Base-by-base conservation (phyloP, 306 rosid genomes). In the Parietaria judaica region DNA sequence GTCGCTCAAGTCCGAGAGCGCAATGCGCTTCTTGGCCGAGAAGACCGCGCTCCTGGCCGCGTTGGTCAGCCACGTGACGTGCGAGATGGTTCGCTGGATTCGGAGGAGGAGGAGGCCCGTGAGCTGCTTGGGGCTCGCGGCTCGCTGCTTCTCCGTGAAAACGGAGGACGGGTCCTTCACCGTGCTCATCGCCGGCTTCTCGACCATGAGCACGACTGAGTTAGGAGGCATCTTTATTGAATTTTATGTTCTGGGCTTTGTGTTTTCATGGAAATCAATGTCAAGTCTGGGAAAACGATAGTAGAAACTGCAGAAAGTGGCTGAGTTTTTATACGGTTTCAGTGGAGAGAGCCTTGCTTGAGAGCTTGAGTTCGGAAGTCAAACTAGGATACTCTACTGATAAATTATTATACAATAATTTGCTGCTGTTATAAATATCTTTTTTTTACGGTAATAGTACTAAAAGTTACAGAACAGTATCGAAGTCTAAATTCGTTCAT, bases 101-200 rank as follows among this genome's bases (percentile, higher is more conserved):
- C 83, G 86, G 54, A 94, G 99, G 66, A 89, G 95, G 60, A 94
- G 86, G 66, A 89, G 78, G 90, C 94, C 88, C 4, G 91, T 88
- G 55, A 94, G 81, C 6, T 86, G 99, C 67, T 86, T 94, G 31
- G 91, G 76, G 13, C 87, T 88, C 3, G 79, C 65, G 23, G 87
- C 79, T 59, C 84, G 86, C 51, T 79, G 79, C 61, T 88, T 88
- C 38, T 94, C 95, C 0, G 67, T 80, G 50, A 86, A 79, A 56
- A 79, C 60, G 7, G 86, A 3, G 6, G 45, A 64, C 8, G 96
- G 81, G 53, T 82, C 85, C 4, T 69, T 65, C 52, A 80, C 47
- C 37, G 87, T 78, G 68, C 64, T 79, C 10, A 65, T 80, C 9
- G 65, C 70, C 0, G 81, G 56, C 58, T 86, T 88, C 69, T 88